A percentile compares a stretch with the other conserved stretches of the same genome.
Conservation (phyloP, 2,329 filamentous ascomycete genomes). For the Calonectria hawksworthii region DNA sequence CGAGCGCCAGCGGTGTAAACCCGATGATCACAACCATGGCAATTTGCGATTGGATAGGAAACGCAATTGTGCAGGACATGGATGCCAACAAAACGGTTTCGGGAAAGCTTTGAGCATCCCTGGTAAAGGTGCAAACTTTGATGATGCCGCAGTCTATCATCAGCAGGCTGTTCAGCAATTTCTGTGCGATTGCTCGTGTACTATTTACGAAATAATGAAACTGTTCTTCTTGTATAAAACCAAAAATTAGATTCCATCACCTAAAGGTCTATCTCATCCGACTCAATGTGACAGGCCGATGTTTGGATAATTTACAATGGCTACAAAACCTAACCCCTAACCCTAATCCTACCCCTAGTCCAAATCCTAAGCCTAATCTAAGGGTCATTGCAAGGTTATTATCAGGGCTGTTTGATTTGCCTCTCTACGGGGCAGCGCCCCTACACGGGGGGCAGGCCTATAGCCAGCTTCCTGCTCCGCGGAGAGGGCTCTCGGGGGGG, state of each 20-base stretch:
- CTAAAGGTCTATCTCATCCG: too few relatives aligned
- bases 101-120: neutral
- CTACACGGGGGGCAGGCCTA: too few relatives aligned
- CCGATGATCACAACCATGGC: constrained; percentile 82
- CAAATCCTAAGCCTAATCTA: too few relatives aligned
- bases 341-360: too few relatives aligned
- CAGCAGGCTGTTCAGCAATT: neutral
- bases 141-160: neutral
- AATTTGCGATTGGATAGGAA: constrained; percentile 60
- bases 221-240: neutral
- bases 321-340: too few relatives aligned
- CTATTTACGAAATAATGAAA: neutral
- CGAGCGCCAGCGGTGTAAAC: constrained; percentile 78
- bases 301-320: too few relatives aligned
- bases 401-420: too few relatives aligned
- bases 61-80: neutral
- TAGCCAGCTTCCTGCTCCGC: too few relatives aligned
- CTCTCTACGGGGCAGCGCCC: too few relatives aligned
- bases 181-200: neutral
- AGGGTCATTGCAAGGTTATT: too few relatives aligned
- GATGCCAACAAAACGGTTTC: neutral
- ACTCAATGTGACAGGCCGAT: too few relatives aligned
- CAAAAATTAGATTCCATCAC: neutral
- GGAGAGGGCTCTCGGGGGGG: too few relatives aligned
- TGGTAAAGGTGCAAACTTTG: neutral